Base-by-base conservation (phyloP, 176 grass and related monocot species). In the Zoysia pacifica region DNA sequence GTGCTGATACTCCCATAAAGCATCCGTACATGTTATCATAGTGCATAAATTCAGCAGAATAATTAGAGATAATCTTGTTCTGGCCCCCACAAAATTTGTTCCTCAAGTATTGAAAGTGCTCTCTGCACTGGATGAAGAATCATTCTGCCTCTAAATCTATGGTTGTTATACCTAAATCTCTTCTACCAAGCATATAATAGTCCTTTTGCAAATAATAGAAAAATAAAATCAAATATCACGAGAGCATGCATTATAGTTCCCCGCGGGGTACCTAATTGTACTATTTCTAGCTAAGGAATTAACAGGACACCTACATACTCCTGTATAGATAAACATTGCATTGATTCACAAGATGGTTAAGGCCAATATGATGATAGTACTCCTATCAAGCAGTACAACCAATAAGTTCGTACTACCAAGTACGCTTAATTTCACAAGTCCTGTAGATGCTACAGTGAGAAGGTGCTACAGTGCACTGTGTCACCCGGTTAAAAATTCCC, bases 91-190 rank as follows among this genome's bases (percentile, higher is more conserved):
- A 50, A 51, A 84, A 80, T 77, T 81, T 72, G 67, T 63, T 43
- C 58, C 56, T 44, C 13, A 81, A 76, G 70, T 44, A 51, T 81
- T 62, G 60, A 89, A 28, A 28, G 87, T 89, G 87, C n/a, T 86
- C 45, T 2, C 37, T 86, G 87, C 83, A 86, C 87, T 67, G 67
- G 78, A 82, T 40, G 67, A 46, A 81, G 87, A 77, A 85, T 89
- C 61, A 86, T 89, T 86, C 78, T 53, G 35, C 38, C 60, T 62
- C n/a, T 41, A 43, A 55, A 62, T 62, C 14, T 15, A 36, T 18
- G 54, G 48, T 71, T 45, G 4, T 16, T 74, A 11, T 84, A 16
- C 41, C 56, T 48, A 19, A 47, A 11, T n/a, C 62, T 52, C 6
- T 9, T 18, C 48, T 50, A 40, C 13, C 12, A 47, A 76, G 43